Conservation (phyloP, 1,284 basidiomycete genomes). For the Ceratobasidium sp. region DNA sequence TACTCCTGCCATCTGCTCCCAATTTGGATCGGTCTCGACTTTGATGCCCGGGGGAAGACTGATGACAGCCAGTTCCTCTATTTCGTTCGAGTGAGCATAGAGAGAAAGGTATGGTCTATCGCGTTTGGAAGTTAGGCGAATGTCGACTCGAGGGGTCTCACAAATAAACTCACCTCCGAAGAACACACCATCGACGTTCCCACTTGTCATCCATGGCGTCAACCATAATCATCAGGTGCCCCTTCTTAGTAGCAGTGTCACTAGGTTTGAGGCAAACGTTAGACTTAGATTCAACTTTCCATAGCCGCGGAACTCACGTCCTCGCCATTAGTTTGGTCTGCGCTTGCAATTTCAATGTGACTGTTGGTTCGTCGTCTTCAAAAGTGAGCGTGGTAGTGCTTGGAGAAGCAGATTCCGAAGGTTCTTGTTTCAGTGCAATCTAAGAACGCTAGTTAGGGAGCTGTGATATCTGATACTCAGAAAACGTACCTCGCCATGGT, state of each 20-base stretch:
- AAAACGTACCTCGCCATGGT: slow-evolving; percentile 72
- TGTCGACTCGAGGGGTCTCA: neutral
- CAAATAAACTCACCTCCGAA: slow-evolving; percentile 72
- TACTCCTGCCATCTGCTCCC: slow-evolving; percentile 87
- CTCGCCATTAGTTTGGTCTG: slow-evolving; percentile 75
- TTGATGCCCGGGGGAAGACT: slow-evolving; percentile 81
- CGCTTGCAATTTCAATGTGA: slow-evolving; percentile 74
- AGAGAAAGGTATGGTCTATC: slow-evolving; percentile 88
- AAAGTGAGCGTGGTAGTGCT: slow-evolving; percentile 58
- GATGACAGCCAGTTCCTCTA: slow-evolving; percentile 86
- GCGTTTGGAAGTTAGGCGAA: slow-evolving; percentile 32
- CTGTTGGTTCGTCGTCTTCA: slow-evolving; percentile 57
- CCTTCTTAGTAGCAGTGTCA: slow-evolving; percentile 85
- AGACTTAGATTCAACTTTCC: too few species aligned
- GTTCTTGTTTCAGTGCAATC: slow-evolving; percentile 81
- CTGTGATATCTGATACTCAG: neutral
- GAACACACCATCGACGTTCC: slow-evolving; percentile 86
- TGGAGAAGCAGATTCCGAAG: slow-evolving; percentile 61
- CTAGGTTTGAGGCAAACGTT: slow-evolving; percentile 57
- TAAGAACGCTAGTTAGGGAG: slow-evolving; percentile 51
- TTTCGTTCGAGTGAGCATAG: slow-evolving; percentile 81
- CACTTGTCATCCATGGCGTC: slow-evolving; percentile 84
- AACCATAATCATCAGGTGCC: slow-evolving; percentile 79
- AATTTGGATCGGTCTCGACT: slow-evolving; percentile 86
- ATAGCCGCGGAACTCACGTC: slow-evolving; percentile 65